Conservation (phyloP, 139 green algal species). For the Chlorella sp. region DNA sequence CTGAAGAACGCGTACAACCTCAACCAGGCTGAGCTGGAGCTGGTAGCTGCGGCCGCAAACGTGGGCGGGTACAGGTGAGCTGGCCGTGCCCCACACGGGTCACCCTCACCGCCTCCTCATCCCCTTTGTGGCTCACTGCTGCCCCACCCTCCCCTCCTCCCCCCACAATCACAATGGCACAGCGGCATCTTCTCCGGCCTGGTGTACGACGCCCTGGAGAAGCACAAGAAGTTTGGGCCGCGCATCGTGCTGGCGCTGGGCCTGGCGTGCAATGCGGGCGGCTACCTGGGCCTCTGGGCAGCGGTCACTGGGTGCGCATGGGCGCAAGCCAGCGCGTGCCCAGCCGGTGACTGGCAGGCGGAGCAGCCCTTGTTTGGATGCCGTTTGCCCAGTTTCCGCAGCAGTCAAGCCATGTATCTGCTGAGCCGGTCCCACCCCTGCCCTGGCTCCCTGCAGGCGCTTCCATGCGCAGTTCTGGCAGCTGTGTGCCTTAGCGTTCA, state of each 20-base stretch:
- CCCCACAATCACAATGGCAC: no score
- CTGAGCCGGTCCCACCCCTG: neutral
- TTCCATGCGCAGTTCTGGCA: slow-evolving; percentile 34
- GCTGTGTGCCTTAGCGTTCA: slow-evolving; percentile 26
- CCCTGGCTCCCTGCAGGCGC: neutral
- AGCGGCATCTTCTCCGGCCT: slow-evolving; percentile 48
- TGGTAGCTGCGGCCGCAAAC: slow-evolving; percentile 29
- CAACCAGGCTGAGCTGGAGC: slow-evolving; percentile 29
- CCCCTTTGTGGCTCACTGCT: neutral
- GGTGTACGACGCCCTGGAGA: slow-evolving; percentile 50
- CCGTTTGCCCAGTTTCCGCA: neutral
- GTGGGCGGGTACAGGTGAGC: slow-evolving; percentile 46
- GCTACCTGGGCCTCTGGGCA: slow-evolving; percentile 57
- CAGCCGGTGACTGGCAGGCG: neutral
- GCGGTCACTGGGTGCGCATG: slow-evolving; percentile 21
- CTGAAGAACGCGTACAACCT: slow-evolving; percentile 38
- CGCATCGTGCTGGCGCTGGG: slow-evolving; percentile 48
- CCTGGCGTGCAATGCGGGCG: slow-evolving; percentile 26
- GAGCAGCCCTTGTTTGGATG: neutral
- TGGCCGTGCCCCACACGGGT: no score
- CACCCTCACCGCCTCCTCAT: neutral
- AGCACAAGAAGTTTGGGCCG: slow-evolving; percentile 44
- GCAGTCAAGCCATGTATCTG: no score
- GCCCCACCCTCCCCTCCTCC: neutral
- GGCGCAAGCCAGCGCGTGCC: no score